Evolutionary conservation across 2,329 filamentous ascomycete species (phyloP).

Genomic region (Allantophomopsis cytisporea): DNA sequence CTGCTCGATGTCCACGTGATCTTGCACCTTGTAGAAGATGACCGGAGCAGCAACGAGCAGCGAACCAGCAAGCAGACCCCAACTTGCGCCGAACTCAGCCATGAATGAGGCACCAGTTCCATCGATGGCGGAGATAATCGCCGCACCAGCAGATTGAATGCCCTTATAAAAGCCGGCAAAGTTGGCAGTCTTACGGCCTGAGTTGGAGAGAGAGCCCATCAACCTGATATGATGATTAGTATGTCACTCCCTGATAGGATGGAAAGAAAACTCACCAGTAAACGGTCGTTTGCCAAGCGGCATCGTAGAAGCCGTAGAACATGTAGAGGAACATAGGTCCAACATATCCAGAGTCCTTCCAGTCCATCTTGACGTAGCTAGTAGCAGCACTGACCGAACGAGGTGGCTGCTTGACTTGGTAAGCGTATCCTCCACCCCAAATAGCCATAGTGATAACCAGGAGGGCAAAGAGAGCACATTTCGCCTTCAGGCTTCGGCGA

Average conservation of each 20-base stretch:
- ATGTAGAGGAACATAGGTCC: constrained; percentile 83
- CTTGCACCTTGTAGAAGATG: constrained; percentile 66
- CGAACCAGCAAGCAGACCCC: constrained; percentile 63
- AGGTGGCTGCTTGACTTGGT: constrained; percentile 47
- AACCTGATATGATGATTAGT: constrained; percentile 37
- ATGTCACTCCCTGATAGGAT: not conserved
- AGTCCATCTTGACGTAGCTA: constrained; percentile 33
- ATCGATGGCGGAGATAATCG: constrained; percentile 63
- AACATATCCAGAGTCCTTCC: constrained; percentile 51
- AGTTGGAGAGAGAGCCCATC: constrained; percentile 91
- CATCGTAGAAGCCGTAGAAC: constrained; percentile 82
- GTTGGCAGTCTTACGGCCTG: constrained; percentile 81
- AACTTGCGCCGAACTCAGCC: constrained; percentile 60
- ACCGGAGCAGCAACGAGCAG: constrained; percentile 68
- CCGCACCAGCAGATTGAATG: constrained; percentile 77
- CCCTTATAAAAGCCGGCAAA: constrained; percentile 85
- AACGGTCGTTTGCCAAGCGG: constrained; percentile 76
- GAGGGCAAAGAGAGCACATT: constrained; percentile 44
- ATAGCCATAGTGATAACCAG: constrained; percentile 60
- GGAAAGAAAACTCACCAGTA: constrained; percentile 53
- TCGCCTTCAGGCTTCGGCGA: constrained; percentile 54
- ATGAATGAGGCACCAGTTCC: constrained; percentile 47
- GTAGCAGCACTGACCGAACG: constrained; percentile 10
- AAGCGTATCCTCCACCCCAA: constrained; percentile 76
- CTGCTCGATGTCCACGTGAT: constrained; percentile 68